Evolutionary conservation across 2,329 filamentous ascomycete genomes (phyloP).

Genomic region (Diaporthe velutina): DNA sequence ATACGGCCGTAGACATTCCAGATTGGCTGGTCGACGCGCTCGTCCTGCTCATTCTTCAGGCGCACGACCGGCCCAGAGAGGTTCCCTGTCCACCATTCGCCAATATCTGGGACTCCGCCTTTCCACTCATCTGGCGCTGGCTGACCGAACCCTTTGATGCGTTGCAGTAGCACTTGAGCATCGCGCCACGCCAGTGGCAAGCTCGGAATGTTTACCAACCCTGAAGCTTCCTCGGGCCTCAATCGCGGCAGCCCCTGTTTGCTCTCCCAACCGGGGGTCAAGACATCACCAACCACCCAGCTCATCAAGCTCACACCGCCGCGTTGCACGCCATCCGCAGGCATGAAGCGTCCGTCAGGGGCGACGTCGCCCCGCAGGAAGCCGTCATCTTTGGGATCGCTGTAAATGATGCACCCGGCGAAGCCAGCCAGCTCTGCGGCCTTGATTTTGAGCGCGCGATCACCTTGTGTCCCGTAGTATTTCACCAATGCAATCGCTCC

Average conservation of each 20-base stretch:
- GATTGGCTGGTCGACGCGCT: constrained; percentile 84
- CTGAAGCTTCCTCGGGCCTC: constrained; percentile 76
- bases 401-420: constrained; percentile 91
- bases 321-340: constrained; percentile 84
- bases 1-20: constrained; percentile 94
- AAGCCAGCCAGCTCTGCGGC: constrained; percentile 90
- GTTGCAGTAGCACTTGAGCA: constrained; percentile 82
- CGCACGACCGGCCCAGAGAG: constrained; percentile 80
- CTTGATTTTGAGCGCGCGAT: constrained; percentile 86
- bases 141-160: constrained; percentile 80
- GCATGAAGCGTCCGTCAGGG: constrained; percentile 84
- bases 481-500: constrained; percentile 88
- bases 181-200: constrained; percentile 92
- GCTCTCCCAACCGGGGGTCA: constrained; percentile 89
- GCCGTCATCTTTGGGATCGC: constrained; percentile 87
- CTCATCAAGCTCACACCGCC: constrained; percentile 84
- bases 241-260: constrained; percentile 74
- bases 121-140: constrained; percentile 78
- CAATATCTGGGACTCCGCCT: constrained; percentile 81
- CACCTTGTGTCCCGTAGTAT: constrained; percentile 80
- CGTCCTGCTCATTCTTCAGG: constrained; percentile 89
- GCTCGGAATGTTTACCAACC: constrained; percentile 86
- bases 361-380: constrained; percentile 79
- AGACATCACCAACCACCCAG: constrained; percentile 89
- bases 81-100: constrained; percentile 89